Conservation (phyloP, 106 monocot species). For the Vanilla planifolia region DNA sequence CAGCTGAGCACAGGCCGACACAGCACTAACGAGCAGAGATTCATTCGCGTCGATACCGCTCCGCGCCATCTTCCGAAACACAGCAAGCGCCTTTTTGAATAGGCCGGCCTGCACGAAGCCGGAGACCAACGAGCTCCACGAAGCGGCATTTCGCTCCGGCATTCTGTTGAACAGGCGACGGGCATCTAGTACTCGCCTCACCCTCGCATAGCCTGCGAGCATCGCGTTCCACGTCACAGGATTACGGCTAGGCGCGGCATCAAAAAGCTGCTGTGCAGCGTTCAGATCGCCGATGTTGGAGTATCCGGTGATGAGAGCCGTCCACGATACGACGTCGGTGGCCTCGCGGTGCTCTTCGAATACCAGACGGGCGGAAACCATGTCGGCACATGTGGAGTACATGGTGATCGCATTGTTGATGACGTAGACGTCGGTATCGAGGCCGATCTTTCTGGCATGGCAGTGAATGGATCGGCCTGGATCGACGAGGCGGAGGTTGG, state of each 20-base stretch:
- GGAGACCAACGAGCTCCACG: conserved; percentile 56
- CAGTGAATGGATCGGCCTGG: conserved; percentile 28
- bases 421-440: conserved; percentile 42
- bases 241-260: conserved; percentile 45
- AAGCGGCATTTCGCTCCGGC: conserved; percentile 40
- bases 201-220: conserved; percentile 45
- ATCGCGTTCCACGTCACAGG: conserved; percentile 74
- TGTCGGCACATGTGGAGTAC: conserved; percentile 34
- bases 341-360: conserved; percentile 31
- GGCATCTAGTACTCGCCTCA: conserved; percentile 18
- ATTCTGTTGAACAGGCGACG: conserved; percentile 42
- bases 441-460: conserved; percentile 31
- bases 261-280: conserved; percentile 42
- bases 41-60: conserved; percentile 34
- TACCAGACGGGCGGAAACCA: conserved; percentile 27
- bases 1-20: conserved; percentile 51
- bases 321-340: conserved; percentile 70
- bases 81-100: conserved; percentile 27
- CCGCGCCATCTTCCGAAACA: conserved; percentile 34
- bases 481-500: neutral
- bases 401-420: conserved; percentile 51
- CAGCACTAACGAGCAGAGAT: conserved; percentile 31
- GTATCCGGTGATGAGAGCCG: conserved; percentile 52
- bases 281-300: conserved; percentile 26
- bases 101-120: conserved; percentile 44